Base-by-base conservation (phyloP, 2,329 filamentous ascomycete species). In the Xylaria arbuscula region DNA sequence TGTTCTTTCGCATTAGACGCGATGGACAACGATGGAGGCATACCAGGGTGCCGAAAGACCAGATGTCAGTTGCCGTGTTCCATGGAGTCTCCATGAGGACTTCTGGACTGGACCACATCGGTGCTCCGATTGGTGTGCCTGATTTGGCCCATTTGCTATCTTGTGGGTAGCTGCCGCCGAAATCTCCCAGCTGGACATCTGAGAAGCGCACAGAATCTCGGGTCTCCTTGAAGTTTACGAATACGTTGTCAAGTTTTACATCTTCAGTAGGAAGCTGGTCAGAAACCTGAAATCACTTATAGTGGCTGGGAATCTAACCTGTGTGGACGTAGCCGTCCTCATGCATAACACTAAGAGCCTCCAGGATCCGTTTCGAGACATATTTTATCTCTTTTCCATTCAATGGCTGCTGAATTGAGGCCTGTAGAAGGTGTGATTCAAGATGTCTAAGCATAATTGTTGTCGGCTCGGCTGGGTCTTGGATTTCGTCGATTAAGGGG, bases 31-130 rank as follows among this genome's bases (percentile, higher is more conserved):
- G 24, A 53, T 34, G 28, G 28, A 34, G 11, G 3, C 57, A 38
- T 60, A 60, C 45, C 17, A 51, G 10, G 10, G 15, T 40, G 45
- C 45, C 58, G 36, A 61, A 60, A 38, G 58, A 61, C 58, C 45
- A 61, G 2, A 61, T 51, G 28, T 61, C 58, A 28, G 47, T 61
- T 4, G 58, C 58, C 0, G 58, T 61, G 17, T 28, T 28, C 58
- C 58, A 61, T 6, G 45, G 34, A 9, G 28, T 24, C n/a, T 51
- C 19, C 47, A 51, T 28, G 19, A 36, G 24, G 9, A 36, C 17
- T 59, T 59, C 56, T 19, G 56, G 56, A 22, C 56, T 59, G 17
- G 4, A 22, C 8, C 56, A 19, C 3, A 59, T 32, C 3, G 32
- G 32, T 19, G 51, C 8, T 19, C 19, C 57, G 19, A 51, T 17